These are phyloP conservation scores for Eutrema heterophyllum DNA, from an alignment of 345 rosid genomes.

Conservation along the genomic window DNA sequence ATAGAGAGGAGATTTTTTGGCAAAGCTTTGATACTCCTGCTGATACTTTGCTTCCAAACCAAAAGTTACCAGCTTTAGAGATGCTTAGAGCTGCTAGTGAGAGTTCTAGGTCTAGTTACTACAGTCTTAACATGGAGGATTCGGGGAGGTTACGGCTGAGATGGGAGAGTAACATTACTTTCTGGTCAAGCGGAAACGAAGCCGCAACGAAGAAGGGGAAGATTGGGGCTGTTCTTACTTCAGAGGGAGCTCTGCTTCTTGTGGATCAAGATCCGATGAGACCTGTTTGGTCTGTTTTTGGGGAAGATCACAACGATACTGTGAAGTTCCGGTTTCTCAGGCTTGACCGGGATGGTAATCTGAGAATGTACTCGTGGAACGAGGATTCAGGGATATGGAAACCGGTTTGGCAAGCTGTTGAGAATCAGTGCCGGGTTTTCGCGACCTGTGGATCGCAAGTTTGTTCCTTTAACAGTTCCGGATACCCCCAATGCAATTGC, in stretches of 20 bases:
- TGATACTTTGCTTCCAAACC: conserved; percentile 72
- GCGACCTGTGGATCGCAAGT: conserved; percentile 68
- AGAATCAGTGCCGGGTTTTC: conserved; percentile 76
- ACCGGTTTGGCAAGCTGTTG: conserved; percentile 88
- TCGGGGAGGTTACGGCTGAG: conserved; percentile 52
- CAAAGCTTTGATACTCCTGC: conserved; percentile 71
- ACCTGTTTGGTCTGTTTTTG: conserved; percentile 57
- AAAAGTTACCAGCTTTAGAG: conserved; percentile 38
- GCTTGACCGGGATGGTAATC: conserved; percentile 74
- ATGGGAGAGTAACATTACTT: conserved; percentile 62
- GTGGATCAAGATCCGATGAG: conserved; percentile 22
- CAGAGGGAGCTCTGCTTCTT: conserved; percentile 59
- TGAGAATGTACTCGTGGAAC: conserved; percentile 73
- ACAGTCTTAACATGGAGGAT: conserved; percentile 55
- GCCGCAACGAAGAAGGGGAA: conserved; percentile 21
- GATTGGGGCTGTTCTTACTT: conserved; percentile 51
- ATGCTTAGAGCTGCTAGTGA: conserved; percentile 61
- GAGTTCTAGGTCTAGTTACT: conserved; percentile 60
- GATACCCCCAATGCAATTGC: conserved; percentile 47
- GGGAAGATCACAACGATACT: conserved; percentile 64
- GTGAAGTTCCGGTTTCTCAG: conserved; percentile 61
- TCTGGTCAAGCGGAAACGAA: conserved; percentile 50
- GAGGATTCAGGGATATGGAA: conserved; percentile 48
- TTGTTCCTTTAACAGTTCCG: conserved; percentile 52
- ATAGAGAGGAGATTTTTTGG: conserved; percentile 47